Conservation (phyloP, 495 filamentous ascomycete genomes). For the Neurospora sp. region DNA sequence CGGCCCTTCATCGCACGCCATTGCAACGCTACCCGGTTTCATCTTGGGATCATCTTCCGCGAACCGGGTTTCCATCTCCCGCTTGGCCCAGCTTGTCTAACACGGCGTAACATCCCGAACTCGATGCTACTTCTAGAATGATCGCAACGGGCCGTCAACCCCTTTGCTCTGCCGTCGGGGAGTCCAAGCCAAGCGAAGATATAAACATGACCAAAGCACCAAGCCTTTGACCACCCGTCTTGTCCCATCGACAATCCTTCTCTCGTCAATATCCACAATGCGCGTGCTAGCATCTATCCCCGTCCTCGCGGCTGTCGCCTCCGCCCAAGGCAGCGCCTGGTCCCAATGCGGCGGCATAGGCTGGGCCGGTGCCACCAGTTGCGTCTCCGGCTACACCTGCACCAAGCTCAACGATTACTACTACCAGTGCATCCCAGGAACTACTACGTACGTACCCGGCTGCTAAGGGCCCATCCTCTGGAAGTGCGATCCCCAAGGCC, state of each 20-base stretch:
- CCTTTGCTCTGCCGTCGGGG: not conserved
- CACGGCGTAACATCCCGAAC: not conserved
- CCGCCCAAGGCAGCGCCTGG: conserved; percentile 14
- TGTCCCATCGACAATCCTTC: not conserved
- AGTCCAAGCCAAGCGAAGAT: not conserved
- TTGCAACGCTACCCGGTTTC: not conserved
- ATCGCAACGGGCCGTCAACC: not conserved
- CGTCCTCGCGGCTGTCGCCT: conserved; percentile 4
- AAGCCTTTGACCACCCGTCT: not conserved
- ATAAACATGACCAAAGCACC: not conserved
- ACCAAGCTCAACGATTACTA: conserved; percentile 1
- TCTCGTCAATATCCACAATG: conserved; percentile 2
- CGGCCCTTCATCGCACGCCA: not conserved
- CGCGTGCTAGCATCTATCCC: conserved; percentile 6
- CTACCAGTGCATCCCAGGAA: not conserved
- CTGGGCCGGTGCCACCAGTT: conserved; percentile 3
- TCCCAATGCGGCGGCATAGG: conserved; percentile 13
- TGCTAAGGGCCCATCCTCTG: not conserved
- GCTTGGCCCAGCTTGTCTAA: not conserved
- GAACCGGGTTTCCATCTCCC: not conserved
- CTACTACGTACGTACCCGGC: conserved; percentile 9
- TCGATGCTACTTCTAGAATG: not conserved
- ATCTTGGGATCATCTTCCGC: not conserved
- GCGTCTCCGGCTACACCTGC: conserved; percentile 9
- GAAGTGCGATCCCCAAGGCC: not conserved